Evolutionary conservation across 2,329 filamentous ascomycete genomes (phyloP), one percentile per base, ranked within the genome.

Genomic region (Trichoderma cornu-damae): DNA sequence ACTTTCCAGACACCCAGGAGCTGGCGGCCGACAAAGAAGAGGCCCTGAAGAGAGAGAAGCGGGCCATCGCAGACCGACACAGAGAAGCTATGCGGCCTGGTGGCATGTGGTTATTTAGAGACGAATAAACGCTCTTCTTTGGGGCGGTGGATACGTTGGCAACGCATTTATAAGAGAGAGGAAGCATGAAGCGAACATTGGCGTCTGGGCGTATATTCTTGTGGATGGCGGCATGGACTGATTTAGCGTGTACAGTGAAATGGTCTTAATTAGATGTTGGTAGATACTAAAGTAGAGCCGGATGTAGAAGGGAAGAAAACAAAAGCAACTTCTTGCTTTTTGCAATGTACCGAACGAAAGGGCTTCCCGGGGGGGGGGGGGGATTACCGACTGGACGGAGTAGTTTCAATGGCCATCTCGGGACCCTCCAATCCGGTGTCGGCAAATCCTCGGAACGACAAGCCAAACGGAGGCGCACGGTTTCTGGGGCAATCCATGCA

Each of bases 1-100:
- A 96, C 64, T 96, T 99, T 69, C 92, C 93, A 1, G 84, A 77
- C 24, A 96, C 94, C 1, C 94, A 97, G 69, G 89, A 96, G 71
- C 73, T 86, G 26, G 76, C 82, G 63, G 75, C 78, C 52, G 84
- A 93, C 65, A 81, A 81, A 58, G 78, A 80, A 59, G 84, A 85
- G 67, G 88, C 87, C 0, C 78, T 77, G n/a, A 78, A 78, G 64
- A 74, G 82, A 59, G 86, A 88, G 67, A 80, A 79, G 62, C 76
- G 83, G 49, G 79, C 83, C 57, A 78, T 96, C 1, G 80, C 85
- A 62, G 85, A 89, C 66, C 82, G 91, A 66, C 88, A 90, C 72
- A 79, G 85, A 49, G 91, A 97, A 68, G 92, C 94, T 1, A 88
- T 90, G 82, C 82, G 86, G 30, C 81, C 82, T 2, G 84, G 83